A percentile compares a stretch with the other conserved stretches of the same genome.
Evolutionary conservation across 805 yeast genomes (phyloP).

Genomic region (Henningerozyma blattae): DNA sequence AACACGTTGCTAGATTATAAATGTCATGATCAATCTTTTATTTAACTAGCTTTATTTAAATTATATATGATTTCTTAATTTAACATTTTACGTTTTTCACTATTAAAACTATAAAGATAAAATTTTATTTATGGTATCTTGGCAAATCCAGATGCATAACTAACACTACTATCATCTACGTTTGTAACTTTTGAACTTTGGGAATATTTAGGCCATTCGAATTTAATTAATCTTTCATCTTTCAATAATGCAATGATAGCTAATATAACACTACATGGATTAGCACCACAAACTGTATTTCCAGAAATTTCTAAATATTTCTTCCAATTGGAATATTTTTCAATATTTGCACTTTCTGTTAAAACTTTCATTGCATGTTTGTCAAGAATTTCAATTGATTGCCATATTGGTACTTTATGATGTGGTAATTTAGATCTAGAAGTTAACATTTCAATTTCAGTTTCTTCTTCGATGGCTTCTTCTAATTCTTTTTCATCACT

Average conservation of each 20-base stretch:
- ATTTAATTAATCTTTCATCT: slow-evolving; percentile 13
- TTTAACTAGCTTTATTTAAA: neutral
- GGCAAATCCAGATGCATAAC: slow-evolving; percentile 74
- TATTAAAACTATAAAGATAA: neutral
- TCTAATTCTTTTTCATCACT: slow-evolving; percentile 15
- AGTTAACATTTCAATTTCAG: slow-evolving; percentile 20
- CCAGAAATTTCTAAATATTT: slow-evolving; percentile 58
- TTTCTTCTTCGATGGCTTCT: slow-evolving; percentile 24
- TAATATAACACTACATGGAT: slow-evolving; percentile 60
- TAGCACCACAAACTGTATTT: slow-evolving; percentile 90
- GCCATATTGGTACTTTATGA: slow-evolving; percentile 40
- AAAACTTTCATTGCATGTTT: slow-evolving; percentile 49
- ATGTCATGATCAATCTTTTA: slow-evolving; percentile 2
- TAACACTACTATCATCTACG: slow-evolving; percentile 65
- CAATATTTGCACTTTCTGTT: slow-evolving; percentile 30
- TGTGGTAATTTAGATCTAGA: slow-evolving; percentile 18
- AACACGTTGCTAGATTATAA: slow-evolving; percentile 41
- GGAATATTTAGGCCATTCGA: slow-evolving; percentile 68
- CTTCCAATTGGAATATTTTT: slow-evolving; percentile 49
- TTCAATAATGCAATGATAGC: slow-evolving; percentile 27
- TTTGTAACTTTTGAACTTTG: slow-evolving; percentile 52
- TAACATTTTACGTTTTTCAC: neutral
- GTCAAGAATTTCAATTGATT: slow-evolving; percentile 68
- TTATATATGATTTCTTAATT: neutral
- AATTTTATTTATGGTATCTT: neutral